Conservation (phyloP, 164 flowering plant species). For the Vitis amurensis region DNA sequence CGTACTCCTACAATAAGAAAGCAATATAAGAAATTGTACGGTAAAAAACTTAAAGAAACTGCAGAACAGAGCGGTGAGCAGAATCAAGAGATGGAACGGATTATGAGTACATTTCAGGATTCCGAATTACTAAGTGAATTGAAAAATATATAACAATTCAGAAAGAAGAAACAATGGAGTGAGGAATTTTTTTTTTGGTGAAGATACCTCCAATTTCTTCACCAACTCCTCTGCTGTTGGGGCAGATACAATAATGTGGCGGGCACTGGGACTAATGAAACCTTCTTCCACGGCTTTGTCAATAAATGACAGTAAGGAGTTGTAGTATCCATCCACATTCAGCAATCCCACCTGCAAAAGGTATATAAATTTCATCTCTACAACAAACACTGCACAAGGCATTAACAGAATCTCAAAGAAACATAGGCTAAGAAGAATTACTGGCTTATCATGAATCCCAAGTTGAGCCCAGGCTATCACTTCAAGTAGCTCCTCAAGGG, state of each 20-base stretch:
- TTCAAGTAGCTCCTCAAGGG: conserved; percentile 83
- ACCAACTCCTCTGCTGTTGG: conserved; percentile 66
- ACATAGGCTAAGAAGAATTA: conserved; percentile 16
- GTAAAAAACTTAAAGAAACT: too few relatives aligned
- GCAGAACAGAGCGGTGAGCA: too few relatives aligned
- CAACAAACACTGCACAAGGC: neutral
- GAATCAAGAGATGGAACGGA: too few relatives aligned
- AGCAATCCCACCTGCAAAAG: conserved; percentile 71
- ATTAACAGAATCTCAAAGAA: neutral
- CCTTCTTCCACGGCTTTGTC: conserved; percentile 92
- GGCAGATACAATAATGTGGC: conserved; percentile 78
- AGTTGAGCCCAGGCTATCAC: conserved; percentile 95
- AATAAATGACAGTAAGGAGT: conserved; percentile 70
- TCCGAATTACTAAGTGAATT: too few relatives aligned
- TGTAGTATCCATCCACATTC: conserved; percentile 89
- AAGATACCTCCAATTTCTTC: conserved; percentile 66
- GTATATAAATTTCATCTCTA: neutral
- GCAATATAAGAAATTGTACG: neutral
- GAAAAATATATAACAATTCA: too few relatives aligned
- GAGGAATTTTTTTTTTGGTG: neutral
- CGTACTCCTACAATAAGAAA: conserved; percentile 60
- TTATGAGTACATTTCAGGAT: too few relatives aligned
- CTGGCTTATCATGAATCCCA: conserved; percentile 92
- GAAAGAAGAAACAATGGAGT: neutral
- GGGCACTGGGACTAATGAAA: conserved; percentile 67